Evolutionary conservation across 2,329 filamentous ascomycete genomes (phyloP), one percentile per base, ranked within the genome.

Genomic region (Colletotrichum lupini): DNA sequence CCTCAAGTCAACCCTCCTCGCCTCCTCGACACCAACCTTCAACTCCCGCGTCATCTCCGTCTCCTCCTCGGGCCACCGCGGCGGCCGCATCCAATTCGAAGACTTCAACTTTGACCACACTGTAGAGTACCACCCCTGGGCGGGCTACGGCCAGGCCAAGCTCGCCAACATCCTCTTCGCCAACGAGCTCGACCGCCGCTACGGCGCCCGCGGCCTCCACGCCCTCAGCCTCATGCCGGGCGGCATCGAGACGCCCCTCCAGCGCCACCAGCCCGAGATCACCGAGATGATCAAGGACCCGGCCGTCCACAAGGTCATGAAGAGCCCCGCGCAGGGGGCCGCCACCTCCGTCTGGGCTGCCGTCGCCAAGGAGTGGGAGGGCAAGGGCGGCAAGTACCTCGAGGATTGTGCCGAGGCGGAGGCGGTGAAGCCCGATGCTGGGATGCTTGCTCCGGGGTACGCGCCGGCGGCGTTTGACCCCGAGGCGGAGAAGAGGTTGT

Each of bases 161-260:
- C 82, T 83, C 0, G 87, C 88, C 14, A 88, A 87, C 70, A 82
- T 89, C 22, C 87, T 83, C 74, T 84, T 87, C 65, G 84, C 87
- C 4, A 88, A 86, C 72, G 82, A 88, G 68, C 82, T 90, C 30
- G 87, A 89, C 37, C 82, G 87, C 1, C 82, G 82, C 0, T 89
- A 87, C 74, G 85, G 82, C 9, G 28, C 64, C 1, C 37, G 37
- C 5, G 69, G 68, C 22, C 58, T 75, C 14, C 73, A 69, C 60
- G 85, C 72, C n/a, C 28, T 73, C 2, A 73, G 68, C 46, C 49
- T 75, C 5, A 28, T 69, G 32, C 74, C 74, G 1, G 74, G 74
- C 46, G 74, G 65, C 53, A 75, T 75, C 55, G 30, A 30, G 3
- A 75, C 74, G 24, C 58, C 68, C 7, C 14, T 74, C 32, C 68